Evolutionary conservation across 1,284 basidiomycete species (phyloP), one percentile per base, ranked within the genome.

Genomic region (Cutaneotrichosporon sp.): DNA sequence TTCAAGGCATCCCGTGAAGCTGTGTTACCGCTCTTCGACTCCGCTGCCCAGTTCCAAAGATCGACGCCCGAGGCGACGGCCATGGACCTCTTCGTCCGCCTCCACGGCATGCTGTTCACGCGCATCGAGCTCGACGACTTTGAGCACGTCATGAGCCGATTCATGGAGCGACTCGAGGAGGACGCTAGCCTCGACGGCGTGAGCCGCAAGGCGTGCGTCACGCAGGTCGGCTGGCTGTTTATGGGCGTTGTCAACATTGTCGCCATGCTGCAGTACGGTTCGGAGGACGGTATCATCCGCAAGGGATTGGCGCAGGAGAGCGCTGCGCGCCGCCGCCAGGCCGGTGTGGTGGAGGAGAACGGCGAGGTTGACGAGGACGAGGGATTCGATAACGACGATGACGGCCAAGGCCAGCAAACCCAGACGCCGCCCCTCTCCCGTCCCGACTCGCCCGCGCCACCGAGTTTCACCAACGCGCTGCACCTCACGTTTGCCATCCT

Each of bases 101-200:
- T 98, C 1, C 96, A 98, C 69, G 95, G 95, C 31, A 92, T 97
- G 90, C 84, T 99, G 2, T 96, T 97, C 81, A 97, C 95, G 11
- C 89, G 90, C 68, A 91, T 97, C 68, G 87, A 96, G 71, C 86
- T 98, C 22, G 95, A 99, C 78, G 90, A 93, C 76, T 98, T 98
- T 74, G 82, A 86, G 49, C 83, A 87, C 0, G 88, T 89, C 0
- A 86, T 93, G 56, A 89, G 89, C 2, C 88, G 92, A 34, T 91
- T 97, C 76, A 84, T 93, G 65, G 91, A 95, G 77, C 88, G 90
- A 42, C 85, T 97, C 0, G 72, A 81, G 31, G 85, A 89, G 68
- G 88, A 95, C 65, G 77, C 72, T 47, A 72, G 67, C 47, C 68
- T 77, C 36, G 88, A 90, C 72, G 87, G 87, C 63, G 85, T 86